Evolutionary conservation across 164 flowering plant species (phyloP).

Genomic region (Vitis cinerea): DNA sequence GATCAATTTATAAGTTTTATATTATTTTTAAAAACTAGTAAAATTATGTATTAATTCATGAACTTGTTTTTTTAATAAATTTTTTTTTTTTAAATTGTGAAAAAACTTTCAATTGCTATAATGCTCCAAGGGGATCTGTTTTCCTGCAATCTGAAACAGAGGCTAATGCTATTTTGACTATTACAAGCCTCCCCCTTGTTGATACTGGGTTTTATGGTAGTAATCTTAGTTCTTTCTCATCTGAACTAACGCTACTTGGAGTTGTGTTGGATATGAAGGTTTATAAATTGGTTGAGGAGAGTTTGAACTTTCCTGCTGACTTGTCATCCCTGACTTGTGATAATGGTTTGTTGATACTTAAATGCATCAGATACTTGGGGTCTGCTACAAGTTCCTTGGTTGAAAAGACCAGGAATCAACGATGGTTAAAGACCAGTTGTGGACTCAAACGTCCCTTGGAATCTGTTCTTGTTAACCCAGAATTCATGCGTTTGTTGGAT

Average conservation of each 20-base stretch:
- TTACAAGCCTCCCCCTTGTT: conserved; percentile 3
- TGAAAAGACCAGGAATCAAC: too few relatives aligned
- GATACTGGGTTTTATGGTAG: conserved; percentile 9
- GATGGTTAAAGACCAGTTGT: too few relatives aligned
- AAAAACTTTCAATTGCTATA: not conserved
- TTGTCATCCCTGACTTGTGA: conserved; percentile 3
- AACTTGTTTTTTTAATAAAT: too few relatives aligned
- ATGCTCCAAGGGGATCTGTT: conserved; percentile 8
- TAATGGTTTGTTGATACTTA: conserved; percentile 5
- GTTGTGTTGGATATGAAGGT: not conserved
- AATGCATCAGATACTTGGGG: too few relatives aligned
- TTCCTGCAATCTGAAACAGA: conserved; percentile 1
- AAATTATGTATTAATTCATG: too few relatives aligned
- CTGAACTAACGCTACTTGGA: conserved; percentile 9
- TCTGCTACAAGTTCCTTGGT: too few relatives aligned
- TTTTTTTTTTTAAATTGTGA: too few relatives aligned
- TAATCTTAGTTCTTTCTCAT: not conserved
- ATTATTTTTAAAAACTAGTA: too few relatives aligned
- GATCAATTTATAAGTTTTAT: too few relatives aligned
- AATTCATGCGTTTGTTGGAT: too few relatives aligned
- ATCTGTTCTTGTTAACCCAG: too few relatives aligned
- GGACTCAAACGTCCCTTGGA: too few relatives aligned
- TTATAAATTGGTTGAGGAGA: not conserved
- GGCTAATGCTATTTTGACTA: not conserved
- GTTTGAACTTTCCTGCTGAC: not conserved